Base-by-base conservation (phyloP, 1,284 basidiomycete genomes). In the Termitomyces sp. region DNA sequence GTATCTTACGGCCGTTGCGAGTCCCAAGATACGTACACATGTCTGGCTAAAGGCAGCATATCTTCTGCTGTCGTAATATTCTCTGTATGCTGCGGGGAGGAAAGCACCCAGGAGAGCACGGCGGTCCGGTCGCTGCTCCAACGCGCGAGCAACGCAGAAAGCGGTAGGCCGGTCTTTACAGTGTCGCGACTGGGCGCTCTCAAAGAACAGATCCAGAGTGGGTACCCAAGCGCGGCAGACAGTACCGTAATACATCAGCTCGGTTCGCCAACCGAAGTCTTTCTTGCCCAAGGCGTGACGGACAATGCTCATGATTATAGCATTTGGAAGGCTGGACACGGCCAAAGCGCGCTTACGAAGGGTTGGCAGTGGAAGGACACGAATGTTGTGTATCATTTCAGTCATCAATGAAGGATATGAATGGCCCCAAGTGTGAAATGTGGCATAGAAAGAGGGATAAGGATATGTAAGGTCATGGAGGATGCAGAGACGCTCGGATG, bases 211-310 rank as follows among this genome's bases (percentile, higher is more conserved):
- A 13, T 53, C 52, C 6, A 53, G 52, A 10, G 30, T 17, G 31
- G 28, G 44, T 21, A 9, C 8, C 52, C 44, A 53, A 8, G 52
- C 52, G 13, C 52, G 44, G 15, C 52, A 53, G 43, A 53, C 52
- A n/a, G 44, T 30, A 7, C 38, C 45, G 6, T 53, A 53, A 9
- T 31, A 15, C 36, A 53, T 53, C 7, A 53, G 52, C 19, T 46
- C 52, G 9, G 44, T 33, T 5, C 45, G 52, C 44, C 52, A 53
- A 5, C 52, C 44, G n/a, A 34, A 30, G 5, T 47, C 44, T 13
- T 36, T 21, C 10, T 47, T 53, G 7, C 52, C 52, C 1, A 53
- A 9, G 8, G 52, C 52, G 24, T 47, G 26, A 8, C 52, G 52
- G 7, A 47, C 36, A 19, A 53, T 53, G 5, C 31, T 7, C 12